Evolutionary conservation across 2,329 filamentous ascomycete genomes (phyloP), one percentile per base, ranked within the genome.

Genomic region (Ascochyta koolunga): DNA sequence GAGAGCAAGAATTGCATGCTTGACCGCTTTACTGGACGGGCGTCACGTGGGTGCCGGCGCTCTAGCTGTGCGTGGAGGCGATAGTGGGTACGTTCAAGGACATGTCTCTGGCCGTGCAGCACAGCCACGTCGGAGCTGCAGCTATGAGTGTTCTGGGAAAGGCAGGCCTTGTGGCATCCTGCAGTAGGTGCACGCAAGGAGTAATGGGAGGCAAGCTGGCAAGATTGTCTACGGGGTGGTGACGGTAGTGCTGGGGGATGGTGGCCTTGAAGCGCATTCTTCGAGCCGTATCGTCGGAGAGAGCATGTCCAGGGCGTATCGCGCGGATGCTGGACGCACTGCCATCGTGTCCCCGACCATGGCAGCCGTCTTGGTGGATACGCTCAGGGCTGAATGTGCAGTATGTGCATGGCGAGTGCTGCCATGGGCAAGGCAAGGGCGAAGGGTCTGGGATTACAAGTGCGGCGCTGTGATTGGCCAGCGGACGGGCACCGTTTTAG

Each of bases 391-490:
- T 19, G n/a, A 18, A 18, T 6, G 33, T 36, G 2, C 2, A 11
- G 19, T n/a, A 10, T 7, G 18, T 19, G n/a, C 6, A 36, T 24
- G 16, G 44, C 24, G 24, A 27, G 24, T n/a, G n/a, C n/a, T n/a
- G n/a, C n/a, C n/a, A n/a, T n/a, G n/a, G n/a, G n/a, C n/a, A n/a
- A n/a, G n/a, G n/a, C n/a, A n/a, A n/a, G n/a, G n/a, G n/a, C n/a
- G n/a, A n/a, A 27, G 24, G 4, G 22, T 11, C 9, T 11, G 11
- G 10, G 53, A 59, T 61, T 46, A 62, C 56, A 65, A 61, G 41
- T 24, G 16, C 27, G 45, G 46, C 16, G 19, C n/a, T 9, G 36
- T 61, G 55, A 66, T 59, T 58, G 63, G 60, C 42, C 42, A 40
- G 46, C 24, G 31, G 37, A 48, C 53, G 35, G 40, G 21, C 41